Percentiles rank a stretch among this genome's conserved stretches.
Evolutionary conservation across 768 basidiomycete species (phyloP).

Genomic region (Hydnum rufescens): DNA sequence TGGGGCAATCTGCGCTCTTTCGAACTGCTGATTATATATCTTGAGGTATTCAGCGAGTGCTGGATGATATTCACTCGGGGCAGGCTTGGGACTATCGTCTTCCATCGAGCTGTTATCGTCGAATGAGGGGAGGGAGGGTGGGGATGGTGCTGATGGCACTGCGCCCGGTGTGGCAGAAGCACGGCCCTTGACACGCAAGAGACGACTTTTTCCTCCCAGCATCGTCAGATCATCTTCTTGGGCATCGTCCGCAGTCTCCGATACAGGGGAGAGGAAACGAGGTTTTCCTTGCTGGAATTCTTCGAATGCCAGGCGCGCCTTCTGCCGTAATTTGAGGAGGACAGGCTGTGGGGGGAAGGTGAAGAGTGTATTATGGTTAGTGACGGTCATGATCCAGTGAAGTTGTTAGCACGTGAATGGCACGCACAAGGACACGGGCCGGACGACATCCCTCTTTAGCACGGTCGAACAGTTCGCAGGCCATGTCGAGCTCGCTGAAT

Average conservation of each 20-base stretch:
- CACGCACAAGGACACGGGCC: constrained; percentile 5
- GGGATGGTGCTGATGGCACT: neutral
- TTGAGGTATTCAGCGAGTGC: constrained; percentile 1
- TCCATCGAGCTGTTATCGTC: neutral
- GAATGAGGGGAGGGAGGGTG: neutral
- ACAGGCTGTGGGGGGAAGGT: constrained; percentile 5
- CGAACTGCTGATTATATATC: neutral
- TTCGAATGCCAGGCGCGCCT: neutral
- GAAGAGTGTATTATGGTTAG: neutral
- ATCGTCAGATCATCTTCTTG: constrained; percentile 7
- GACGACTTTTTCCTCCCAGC: constrained; percentile 8
- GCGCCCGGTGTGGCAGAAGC: neutral
- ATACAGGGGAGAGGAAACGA: neutral
- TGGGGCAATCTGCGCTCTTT: neutral
- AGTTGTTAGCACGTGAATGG: neutral
- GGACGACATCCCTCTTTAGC: constrained; percentile 8
- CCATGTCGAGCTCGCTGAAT: constrained; percentile 34
- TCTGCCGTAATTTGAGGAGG: constrained; percentile 7
- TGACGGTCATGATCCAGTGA: neutral
- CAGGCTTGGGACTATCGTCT: neutral
- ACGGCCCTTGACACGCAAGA: neutral
- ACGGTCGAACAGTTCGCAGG: constrained; percentile 6
- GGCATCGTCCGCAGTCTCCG: neutral
- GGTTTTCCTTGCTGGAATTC: constrained; percentile 6
- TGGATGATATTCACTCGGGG: neutral